phyloP scores from a whole-genome alignment of 2,329 filamentous ascomycete species.

The Rugonectria rugulosa region DNA sequence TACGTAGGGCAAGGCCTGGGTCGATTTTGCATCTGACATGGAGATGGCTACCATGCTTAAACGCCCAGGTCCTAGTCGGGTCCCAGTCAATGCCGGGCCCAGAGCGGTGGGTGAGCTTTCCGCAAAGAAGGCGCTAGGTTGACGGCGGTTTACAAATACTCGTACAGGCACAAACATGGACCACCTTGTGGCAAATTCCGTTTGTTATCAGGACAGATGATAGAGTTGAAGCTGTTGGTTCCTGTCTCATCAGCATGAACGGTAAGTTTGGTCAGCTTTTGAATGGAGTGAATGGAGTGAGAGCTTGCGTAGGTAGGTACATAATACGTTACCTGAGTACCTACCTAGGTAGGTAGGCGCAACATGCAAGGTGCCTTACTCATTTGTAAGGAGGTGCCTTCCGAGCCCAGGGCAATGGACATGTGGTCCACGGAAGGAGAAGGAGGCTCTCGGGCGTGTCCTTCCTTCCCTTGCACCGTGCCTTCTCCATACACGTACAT shows the following conservation, averaged over 20 bases:
- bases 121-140: slow-evolving; percentile 7
- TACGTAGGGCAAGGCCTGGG: slow-evolving; percentile 9
- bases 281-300: neutral
- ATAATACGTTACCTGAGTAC: neutral
- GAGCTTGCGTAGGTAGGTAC: neutral
- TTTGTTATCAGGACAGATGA: neutral
- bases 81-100: slow-evolving; percentile 35
- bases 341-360: slow-evolving; percentile 6
- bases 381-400: neutral
- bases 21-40: slow-evolving; percentile 9
- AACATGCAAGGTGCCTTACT: neutral
- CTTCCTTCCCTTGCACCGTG: slow-evolving; percentile 12
- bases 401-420: neutral
- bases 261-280: neutral
- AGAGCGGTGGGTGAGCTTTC: slow-evolving; percentile 20
- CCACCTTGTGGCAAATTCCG: slow-evolving; percentile 4
- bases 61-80: slow-evolving; percentile 24
- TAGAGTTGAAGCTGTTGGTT: slow-evolving; percentile 1
- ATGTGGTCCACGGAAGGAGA: neutral
- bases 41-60: slow-evolving; percentile 15
- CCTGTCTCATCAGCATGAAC: too few relatives aligned
- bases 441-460: neutral
- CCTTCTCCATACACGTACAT: too few relatives aligned
- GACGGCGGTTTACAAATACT: slow-evolving; percentile 1
- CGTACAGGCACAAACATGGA: too few relatives aligned